Percentiles rank a stretch among this genome's conserved stretches.
These are phyloP conservation scores for Castanea sativa DNA, from an alignment of 306 rosid genomes.

Conservation along the genomic window DNA sequence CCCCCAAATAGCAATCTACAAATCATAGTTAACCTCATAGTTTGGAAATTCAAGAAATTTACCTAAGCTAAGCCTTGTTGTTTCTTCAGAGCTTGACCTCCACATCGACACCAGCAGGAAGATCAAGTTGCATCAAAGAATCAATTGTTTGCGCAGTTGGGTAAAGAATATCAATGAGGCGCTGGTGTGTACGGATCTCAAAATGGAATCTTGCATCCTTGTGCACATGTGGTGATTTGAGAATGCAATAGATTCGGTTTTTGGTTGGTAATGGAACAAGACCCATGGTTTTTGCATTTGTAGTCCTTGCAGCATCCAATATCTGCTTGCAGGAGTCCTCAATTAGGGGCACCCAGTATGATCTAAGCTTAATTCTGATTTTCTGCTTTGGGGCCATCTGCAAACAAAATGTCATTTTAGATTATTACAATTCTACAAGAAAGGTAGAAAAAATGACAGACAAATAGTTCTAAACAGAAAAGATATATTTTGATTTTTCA, in stretches of 20 bases:
- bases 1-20: neutral
- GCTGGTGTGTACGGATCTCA: conserved; percentile 95
- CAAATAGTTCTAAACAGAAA: neutral
- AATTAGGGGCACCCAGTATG: conserved; percentile 84
- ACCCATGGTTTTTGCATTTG: conserved; percentile 97
- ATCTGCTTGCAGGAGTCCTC: conserved; percentile 99
- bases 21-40: neutral
- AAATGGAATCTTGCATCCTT: conserved; percentile 96
- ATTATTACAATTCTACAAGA: conserved; percentile 1
- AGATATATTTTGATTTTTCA: neutral
- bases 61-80: conserved; percentile 28
- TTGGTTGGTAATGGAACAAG: conserved; percentile 98
- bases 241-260: conserved; percentile 76
- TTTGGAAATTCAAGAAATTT: conserved; percentile 8
- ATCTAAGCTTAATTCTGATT: conserved; percentile 92
- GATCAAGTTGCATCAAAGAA: conserved; percentile 90
- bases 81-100: conserved; percentile 85
- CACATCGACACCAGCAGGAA: conserved; percentile 98
- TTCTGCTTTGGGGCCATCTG: conserved; percentile 94
- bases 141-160: conserved; percentile 98
- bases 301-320: conserved; percentile 85
- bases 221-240: conserved; percentile 89
- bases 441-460: neutral
- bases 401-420: conserved; percentile 21
- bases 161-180: conserved; percentile 85